Percentiles rank a stretch among this genome's conserved stretches.
Evolutionary conservation across 192 early-diverging fungal species (phyloP).

Genomic region (Oehlia diaphana): DNA sequence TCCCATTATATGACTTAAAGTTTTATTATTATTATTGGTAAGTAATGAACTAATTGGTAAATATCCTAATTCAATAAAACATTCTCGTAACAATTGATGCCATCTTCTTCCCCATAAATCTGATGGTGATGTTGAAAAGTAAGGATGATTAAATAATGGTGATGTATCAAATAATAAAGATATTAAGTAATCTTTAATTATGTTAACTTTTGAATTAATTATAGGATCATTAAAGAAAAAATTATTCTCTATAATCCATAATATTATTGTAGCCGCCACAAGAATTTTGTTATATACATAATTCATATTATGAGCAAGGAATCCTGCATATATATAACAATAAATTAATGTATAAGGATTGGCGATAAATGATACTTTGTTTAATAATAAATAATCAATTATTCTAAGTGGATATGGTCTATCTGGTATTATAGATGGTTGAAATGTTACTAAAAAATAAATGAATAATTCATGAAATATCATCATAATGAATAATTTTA

Average conservation of each 20-base stretch:
- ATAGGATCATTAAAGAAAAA: neutral
- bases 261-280: neutral
- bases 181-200: neutral
- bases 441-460: neutral
- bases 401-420: slow-evolving; percentile 3
- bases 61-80: slow-evolving; percentile 8
- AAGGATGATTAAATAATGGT: slow-evolving; percentile 6
- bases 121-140: neutral
- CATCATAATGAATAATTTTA: neutral
- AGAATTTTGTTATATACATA: neutral
- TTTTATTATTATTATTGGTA: neutral
- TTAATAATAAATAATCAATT: slow-evolving; percentile 5
- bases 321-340: neutral
- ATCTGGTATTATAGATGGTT: neutral
- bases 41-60: neutral
- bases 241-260: neutral
- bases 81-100: neutral
- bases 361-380: neutral
- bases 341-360: neutral
- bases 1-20: neutral
- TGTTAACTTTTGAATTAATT: neutral
- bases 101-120: slow-evolving; percentile 17
- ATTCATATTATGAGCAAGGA: neutral
- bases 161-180: neutral
- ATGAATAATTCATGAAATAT: neutral